Evolutionary conservation across 805 yeast genomes (phyloP), one percentile per base, ranked within the genome.

Genomic region (Candida lessepsii): DNA sequence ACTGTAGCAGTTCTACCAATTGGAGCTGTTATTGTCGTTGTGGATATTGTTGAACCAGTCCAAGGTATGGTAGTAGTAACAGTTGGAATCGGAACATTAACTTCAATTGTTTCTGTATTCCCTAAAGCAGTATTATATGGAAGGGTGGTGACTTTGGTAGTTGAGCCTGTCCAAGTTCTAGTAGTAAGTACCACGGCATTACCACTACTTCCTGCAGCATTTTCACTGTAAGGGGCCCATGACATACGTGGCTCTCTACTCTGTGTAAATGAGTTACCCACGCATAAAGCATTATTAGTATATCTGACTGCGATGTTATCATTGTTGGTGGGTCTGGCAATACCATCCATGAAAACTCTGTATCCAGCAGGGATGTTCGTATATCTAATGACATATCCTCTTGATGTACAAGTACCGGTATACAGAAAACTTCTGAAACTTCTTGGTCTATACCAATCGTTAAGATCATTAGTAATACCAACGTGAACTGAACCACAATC

Each of bases 351-450:
- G 38, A 48, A 57, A 7, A 59, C 58, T 13, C 60, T 43, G 40
- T 47, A 56, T 2, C 65, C 66, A 2, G 62, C 60, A 6, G 65
- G 63, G 17, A 61, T 29, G 37, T 52, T 54, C 3, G 24, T 18
- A 41, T 52, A 60, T 10, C 17, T 38, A 14, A 49, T 44, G 3
- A 34, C 37, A 17, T 35, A 44, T 3, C 36, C 35, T 4, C 38
- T 33, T 14, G 25, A 15, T 3, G 44, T 31, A 46, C 64, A 61
- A 1, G 48, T 13, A 10, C 41, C 42, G 4, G 55, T 44, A 19
- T 29, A 37, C 2, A 21, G 9, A 25, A 45, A 15, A 39, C 21
- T 29, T 9, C 19, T 23, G 10, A 40, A 41, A 7, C 39, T 36
- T 26, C 39, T 25, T 11, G 61, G 57, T 9, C 16, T 36, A 24